Conservation (phyloP, 164 flowering plant species). For the Chimonanthus salicifolius region DNA sequence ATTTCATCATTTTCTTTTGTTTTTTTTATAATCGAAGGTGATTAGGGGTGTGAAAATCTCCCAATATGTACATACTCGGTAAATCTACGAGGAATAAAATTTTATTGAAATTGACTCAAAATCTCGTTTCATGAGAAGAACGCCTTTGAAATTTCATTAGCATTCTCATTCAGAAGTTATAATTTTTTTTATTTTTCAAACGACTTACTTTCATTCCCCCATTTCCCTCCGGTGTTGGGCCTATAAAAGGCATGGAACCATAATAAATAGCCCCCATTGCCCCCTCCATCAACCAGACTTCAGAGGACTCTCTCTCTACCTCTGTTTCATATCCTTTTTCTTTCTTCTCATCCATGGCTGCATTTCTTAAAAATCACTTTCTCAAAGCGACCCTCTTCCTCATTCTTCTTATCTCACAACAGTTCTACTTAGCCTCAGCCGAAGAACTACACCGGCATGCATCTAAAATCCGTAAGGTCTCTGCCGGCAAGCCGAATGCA, state of each 20-base stretch:
- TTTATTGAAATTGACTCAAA: too few species aligned
- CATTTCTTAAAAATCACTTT: background rate
- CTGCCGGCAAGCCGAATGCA: background rate
- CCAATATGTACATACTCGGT: background rate
- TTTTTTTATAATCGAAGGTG: too few species aligned
- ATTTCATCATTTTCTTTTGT: background rate
- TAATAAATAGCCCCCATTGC: background rate
- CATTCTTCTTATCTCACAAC: background rate
- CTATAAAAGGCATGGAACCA: background rate
- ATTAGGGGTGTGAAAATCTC: too few species aligned
- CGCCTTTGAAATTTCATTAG: too few species aligned
- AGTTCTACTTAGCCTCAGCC: background rate
- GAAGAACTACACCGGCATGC: background rate
- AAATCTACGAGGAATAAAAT: background rate
- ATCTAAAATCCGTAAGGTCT: background rate
- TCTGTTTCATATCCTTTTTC: background rate
- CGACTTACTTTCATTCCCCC: background rate
- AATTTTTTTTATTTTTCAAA: background rate
- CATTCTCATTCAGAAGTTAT: too few species aligned
- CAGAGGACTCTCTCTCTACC: background rate
- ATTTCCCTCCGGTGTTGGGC: background rate
- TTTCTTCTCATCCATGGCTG: conserved; percentile 4
- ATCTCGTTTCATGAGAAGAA: too few species aligned
- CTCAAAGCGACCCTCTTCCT: background rate
- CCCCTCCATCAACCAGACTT: background rate